These are phyloP conservation scores for Typha latifolia DNA, from an alignment of 176 grass and related monocot genomes.

Conservation along the genomic window DNA sequence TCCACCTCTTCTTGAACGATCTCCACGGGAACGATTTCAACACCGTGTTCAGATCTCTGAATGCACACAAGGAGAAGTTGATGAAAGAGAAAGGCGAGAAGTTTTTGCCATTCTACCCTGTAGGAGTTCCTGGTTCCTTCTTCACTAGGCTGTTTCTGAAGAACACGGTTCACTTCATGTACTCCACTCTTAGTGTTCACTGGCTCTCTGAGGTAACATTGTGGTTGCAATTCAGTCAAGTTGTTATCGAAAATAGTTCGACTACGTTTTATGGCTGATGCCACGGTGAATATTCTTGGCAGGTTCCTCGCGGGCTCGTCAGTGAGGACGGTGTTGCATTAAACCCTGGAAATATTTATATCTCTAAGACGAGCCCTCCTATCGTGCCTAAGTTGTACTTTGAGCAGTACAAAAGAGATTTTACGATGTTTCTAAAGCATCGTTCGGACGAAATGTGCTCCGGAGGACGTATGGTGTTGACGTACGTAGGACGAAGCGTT, in stretches of 20 bases:
- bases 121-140: background rate
- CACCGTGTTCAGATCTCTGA: conserved; percentile 2
- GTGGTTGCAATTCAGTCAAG: too few species aligned
- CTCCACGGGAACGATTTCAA: conserved; percentile 8
- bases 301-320: background rate
- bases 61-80: conserved; percentile 9
- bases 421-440: conserved; percentile 34
- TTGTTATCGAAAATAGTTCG: background rate
- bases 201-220: too few species aligned
- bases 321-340: background rate
- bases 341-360: conserved; percentile 46
- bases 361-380: conserved; percentile 21
- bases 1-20: conserved; percentile 12
- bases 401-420: conserved; percentile 28
- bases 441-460: conserved; percentile 26
- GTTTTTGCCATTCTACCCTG: background rate
- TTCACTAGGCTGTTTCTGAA: background rate
- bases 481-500: conserved; percentile 38
- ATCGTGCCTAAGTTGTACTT: conserved; percentile 27
- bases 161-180: background rate
- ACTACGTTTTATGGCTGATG: background rate
- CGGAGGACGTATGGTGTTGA: conserved; percentile 30
- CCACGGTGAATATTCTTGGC: background rate
- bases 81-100: background rate
- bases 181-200: background rate